Percentiles rank a stretch among this genome's conserved stretches.
Conservation (phyloP, 805 yeast species). For the Kurtzmaniella fragi region DNA sequence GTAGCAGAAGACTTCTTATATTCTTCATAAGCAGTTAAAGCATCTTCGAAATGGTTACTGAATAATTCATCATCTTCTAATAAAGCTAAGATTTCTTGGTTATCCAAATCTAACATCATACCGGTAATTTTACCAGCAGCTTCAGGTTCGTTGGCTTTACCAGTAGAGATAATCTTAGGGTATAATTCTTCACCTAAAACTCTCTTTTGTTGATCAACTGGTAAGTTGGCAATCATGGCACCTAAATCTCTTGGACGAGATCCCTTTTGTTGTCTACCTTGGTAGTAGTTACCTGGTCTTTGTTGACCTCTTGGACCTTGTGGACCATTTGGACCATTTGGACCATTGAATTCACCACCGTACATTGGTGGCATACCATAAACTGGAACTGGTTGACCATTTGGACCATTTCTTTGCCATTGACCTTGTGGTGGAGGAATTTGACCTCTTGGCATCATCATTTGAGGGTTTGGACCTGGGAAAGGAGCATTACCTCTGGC, state of each 20-base stretch:
- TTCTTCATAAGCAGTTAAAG: conserved; percentile 88
- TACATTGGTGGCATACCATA: conserved; percentile 83
- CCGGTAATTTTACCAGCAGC: conserved; percentile 99
- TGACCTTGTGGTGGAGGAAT: conserved; percentile 64
- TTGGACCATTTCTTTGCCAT: conserved; percentile 71
- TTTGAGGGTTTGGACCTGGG: conserved; percentile 76
- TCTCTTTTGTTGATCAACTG: conserved; percentile 94
- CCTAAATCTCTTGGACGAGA: conserved; percentile 45
- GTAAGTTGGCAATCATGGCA: conserved; percentile 56
- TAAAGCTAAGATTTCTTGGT: conserved; percentile 81
- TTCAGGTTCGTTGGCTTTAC: conserved; percentile 84
- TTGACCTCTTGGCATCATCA: conserved; percentile 70
- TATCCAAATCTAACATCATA: conserved; percentile 95
- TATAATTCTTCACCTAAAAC: conserved; percentile 95
- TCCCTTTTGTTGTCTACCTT: conserved; percentile 24
- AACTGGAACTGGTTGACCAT: conserved; percentile 79
- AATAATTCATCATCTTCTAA: conserved; percentile 87
- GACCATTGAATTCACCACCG: conserved; percentile 46
- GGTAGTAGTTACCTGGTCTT: conserved; percentile 50
- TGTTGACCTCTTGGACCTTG: conserved; percentile 47
- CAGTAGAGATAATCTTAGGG: conserved; percentile 83
- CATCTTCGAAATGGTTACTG: conserved; percentile 89
- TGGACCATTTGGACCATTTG: conserved; percentile 23
- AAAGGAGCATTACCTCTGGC: conserved; percentile 73
- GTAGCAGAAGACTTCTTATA: conserved; percentile 57